Evolutionary conservation across 257 asterid species (phyloP).

Genomic region (Cynanchum wilfordii): DNA sequence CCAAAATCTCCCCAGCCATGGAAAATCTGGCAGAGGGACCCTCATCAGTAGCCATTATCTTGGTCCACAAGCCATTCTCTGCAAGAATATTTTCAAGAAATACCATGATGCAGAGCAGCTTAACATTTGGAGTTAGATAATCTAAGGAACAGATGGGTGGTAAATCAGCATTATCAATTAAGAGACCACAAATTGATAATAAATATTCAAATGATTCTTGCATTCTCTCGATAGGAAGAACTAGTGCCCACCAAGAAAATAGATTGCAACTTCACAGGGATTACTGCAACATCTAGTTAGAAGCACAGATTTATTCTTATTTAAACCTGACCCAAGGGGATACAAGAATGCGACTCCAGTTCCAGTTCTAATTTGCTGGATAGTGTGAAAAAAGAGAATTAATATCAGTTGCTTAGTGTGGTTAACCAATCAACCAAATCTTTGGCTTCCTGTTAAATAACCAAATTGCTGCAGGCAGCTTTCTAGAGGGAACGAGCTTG

Average conservation of each 20-base stretch:
- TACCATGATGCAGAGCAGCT: background rate
- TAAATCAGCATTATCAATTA: conserved; percentile 2
- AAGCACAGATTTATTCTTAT: background rate
- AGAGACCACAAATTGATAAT: background rate
- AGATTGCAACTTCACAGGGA: too few species aligned
- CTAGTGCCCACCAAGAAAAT: background rate
- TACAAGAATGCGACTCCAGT: background rate
- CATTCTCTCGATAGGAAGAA: background rate
- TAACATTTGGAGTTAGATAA: background rate
- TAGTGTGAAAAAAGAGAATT: background rate
- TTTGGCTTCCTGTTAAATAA: background rate
- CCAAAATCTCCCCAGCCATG: conserved; percentile 87
- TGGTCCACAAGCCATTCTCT: conserved; percentile 81
- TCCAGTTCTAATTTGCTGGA: background rate
- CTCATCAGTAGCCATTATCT: conserved; percentile 57
- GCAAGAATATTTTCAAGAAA: conserved; percentile 23
- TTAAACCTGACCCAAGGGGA: background rate
- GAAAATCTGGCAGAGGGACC: conserved; percentile 95
- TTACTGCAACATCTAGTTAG: background rate
- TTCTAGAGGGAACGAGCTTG: background rate
- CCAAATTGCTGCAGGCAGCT: background rate
- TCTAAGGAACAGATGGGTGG: background rate
- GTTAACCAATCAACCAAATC: background rate
- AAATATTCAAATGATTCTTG: background rate
- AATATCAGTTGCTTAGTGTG: background rate